Evolutionary conservation across 2,329 filamentous ascomycete genomes (phyloP).

Genomic region (Hymenoscyphus linearis): DNA sequence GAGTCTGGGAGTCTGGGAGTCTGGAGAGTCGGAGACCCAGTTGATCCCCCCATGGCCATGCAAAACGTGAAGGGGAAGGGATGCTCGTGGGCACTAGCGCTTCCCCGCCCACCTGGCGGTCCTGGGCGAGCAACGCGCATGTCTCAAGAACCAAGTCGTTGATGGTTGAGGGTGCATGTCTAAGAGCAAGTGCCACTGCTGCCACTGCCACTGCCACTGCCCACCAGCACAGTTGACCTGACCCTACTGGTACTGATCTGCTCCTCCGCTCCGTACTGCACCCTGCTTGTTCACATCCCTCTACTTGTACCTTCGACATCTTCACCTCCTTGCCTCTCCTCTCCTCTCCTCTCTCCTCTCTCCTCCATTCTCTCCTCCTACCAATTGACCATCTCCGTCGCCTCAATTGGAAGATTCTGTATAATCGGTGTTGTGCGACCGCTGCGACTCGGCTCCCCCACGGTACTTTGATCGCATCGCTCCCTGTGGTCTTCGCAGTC

Average conservation of each 20-base stretch:
- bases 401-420: neutral
- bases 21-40: too few species aligned
- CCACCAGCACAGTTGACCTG: neutral
- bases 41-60: too few species aligned
- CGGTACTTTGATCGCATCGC: neutral
- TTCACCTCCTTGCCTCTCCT: neutral
- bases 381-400: neutral
- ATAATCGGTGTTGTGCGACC: constrained; percentile 1
- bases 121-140: too few species aligned
- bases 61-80: too few species aligned
- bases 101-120: neutral
- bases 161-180: too few species aligned
- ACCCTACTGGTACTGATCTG: too few species aligned
- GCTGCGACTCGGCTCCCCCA: neutral
- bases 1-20: too few species aligned
- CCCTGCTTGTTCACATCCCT: neutral
- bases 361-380: neutral
- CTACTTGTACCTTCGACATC: neutral
- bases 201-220: too few species aligned
- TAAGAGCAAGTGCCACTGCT: too few species aligned
- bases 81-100: neutral
- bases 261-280: neutral
- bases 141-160: neutral
- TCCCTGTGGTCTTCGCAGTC: neutral
- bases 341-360: neutral